Evolutionary conservation across 805 yeast species (phyloP), one percentile per base, ranked within the genome.

Genomic region (Kodamaea lidongshanica): DNA sequence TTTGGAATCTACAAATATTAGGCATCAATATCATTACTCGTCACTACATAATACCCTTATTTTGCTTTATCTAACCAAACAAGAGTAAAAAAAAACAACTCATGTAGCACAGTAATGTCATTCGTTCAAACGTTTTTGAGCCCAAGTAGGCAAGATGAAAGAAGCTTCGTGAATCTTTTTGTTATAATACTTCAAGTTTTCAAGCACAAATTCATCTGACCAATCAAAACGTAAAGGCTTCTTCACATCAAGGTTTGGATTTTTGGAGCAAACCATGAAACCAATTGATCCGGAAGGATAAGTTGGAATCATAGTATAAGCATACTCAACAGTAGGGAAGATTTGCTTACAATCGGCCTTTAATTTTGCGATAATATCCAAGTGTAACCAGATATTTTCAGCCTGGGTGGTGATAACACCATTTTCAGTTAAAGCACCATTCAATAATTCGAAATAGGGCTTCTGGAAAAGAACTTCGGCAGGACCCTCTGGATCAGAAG

Each of bases 401-500:
- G 95, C 96, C 66, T 89, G 96, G 36, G 96, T 87, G 50, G 92
- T 81, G 42, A 74, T 73, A 35, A 88, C 89, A 55, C 98, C 98
- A 56, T 85, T 76, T 41, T 77, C 92, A 38, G 94, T 87, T 45
- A 89, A 73, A n/a, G 97, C 96, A 40, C 77, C 80, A 56, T 70
- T 65, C 56, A 89, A 70, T 40, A 89, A 74, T 60, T 80, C 72
- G 58, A 88, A 89, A 71, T 89, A 89, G 16, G 87, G 85, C 57
- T 83, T 80, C 66, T 88, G 94, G 76, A 92, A 92, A 30, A 89
- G 72, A 20, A 85, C 70, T 59, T 80, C 96, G 29, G 97, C 97
- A 19, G 98, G 97, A 34, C 97, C 98, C 60, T 89, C 97, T 28
- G 97, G 97, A 61, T 89, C 97, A 19, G 96, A 85, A 17, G 96